Conservation (phyloP, 345 rosid genomes). For the Salix exigua region DNA sequence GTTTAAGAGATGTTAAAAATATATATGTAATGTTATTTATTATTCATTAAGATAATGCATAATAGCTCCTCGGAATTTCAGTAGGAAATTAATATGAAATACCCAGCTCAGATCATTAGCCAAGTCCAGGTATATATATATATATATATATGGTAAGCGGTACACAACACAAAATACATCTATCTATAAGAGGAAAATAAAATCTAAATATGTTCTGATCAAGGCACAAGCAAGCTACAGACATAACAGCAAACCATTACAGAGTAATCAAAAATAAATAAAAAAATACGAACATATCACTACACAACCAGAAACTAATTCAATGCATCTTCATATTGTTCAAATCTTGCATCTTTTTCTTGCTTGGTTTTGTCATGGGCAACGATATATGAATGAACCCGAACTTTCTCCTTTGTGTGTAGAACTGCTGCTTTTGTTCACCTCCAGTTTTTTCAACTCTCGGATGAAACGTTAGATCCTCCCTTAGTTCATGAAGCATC, state of each 20-base stretch:
- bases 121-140: not conserved
- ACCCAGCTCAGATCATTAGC: too few relatives aligned
- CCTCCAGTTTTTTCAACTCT: conserved; percentile 39
- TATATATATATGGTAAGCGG: too few relatives aligned
- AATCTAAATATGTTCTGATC: not conserved
- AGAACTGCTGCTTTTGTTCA: conserved; percentile 54
- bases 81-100: too few relatives aligned
- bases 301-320: not conserved
- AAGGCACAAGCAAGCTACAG: not conserved
- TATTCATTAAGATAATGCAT: too few relatives aligned
- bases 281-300: not conserved
- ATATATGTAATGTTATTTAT: too few relatives aligned
- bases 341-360: conserved; percentile 51
- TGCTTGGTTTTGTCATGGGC: conserved; percentile 64
- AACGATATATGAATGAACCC: conserved; percentile 85
- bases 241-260: not conserved
- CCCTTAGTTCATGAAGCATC: conserved; percentile 78
- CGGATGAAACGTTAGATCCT: conserved; percentile 47
- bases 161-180: not conserved
- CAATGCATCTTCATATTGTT: conserved; percentile 21
- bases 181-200: not conserved
- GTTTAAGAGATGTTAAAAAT: too few relatives aligned
- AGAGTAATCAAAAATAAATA: not conserved
- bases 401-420: conserved; percentile 66
- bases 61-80: too few relatives aligned